Base-by-base conservation (phyloP, 768 basidiomycete species). In the Termitomyces sp. region DNA sequence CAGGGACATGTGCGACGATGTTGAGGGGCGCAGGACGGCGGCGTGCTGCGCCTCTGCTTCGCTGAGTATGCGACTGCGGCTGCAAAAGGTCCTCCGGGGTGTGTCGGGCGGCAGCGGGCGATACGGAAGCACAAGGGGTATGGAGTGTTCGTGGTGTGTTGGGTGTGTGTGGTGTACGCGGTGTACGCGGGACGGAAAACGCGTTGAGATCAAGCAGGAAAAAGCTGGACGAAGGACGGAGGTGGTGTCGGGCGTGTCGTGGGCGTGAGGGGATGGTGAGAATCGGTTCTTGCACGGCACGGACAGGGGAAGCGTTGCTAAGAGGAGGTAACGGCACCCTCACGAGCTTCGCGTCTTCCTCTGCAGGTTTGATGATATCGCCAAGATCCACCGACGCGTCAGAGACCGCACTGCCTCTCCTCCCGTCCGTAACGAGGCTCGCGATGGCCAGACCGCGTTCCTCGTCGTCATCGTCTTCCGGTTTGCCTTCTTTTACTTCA, bases 381-480 rank as follows among this genome's bases (percentile, higher is more conserved):
- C 70, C 71, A 5, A 79, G 77, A 53, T 83, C 79, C 43, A 85
- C 69, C 50, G 82, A 81, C 16, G 26, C 42, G 7, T 80, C 79
- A 0, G 83, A 83, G 4, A 78, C 62, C 54, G 77, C 79, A 6
- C 69, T 78, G 10, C 78, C 75, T 47, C 78, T 74, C 50, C 72
- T 68, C 6, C 74, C 74, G 4, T 50, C 48, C 13, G 22, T 18
- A 6, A 32, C 59, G 16, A 64, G 54, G n/a, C 57, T 59, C 16
- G 61, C 62, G 22, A 64, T 52, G 0, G 66, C 68, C 26, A 70
- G 42, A 10, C 34, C 22, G 5, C 24, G n/a, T 26, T 51, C 36
- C 9, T 63, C 57, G 0, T 46, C 64, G 1, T 51, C 49, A 5
- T 59, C 56, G 0, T 60, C 58, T 29, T 52, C 34, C 22, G 59